Conservation (phyloP, 352 stramenopile species). For the Pseudoperonospora humuli region DNA sequence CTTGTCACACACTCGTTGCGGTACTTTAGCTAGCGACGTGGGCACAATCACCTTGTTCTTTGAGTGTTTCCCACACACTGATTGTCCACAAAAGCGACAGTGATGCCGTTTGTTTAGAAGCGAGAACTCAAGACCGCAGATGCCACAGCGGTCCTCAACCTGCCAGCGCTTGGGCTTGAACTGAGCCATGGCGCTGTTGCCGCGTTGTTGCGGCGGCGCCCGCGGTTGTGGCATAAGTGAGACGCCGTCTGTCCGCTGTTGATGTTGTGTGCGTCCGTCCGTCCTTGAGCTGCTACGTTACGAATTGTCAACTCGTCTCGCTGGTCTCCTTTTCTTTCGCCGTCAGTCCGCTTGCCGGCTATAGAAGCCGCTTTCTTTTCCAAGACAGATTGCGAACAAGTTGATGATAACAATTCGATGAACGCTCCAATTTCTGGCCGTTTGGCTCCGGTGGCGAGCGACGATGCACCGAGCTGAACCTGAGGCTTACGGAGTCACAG, state of each 20-base stretch:
- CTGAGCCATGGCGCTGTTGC: conserved; percentile 32
- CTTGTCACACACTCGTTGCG: conserved; percentile 66
- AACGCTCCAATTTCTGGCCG: too few relatives aligned
- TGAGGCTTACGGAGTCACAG: too few relatives aligned
- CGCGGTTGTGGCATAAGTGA: conserved; percentile 13
- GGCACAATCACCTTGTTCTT: conserved; percentile 55
- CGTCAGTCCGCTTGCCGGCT: conserved; percentile 4
- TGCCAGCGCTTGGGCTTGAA: conserved; percentile 66
- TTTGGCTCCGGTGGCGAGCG: too few relatives aligned
- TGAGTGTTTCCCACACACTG: conserved; percentile 71
- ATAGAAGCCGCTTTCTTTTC: conserved; percentile 2
- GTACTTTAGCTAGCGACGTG: conserved; percentile 49
- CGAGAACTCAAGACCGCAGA: conserved; percentile 54
- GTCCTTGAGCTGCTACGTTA: not conserved
- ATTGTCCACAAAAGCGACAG: conserved; percentile 67
- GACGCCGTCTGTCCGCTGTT: not conserved
- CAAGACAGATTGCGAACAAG: conserved; percentile 3
- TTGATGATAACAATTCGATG: too few relatives aligned
- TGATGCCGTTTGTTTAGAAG: conserved; percentile 66
- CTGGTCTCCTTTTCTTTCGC: not conserved
- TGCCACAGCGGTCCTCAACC: conserved; percentile 41
- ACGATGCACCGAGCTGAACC: too few relatives aligned
- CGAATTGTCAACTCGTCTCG: conserved; percentile 12
- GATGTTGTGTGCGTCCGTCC: too few relatives aligned
- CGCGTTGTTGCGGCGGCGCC: conserved; percentile 16